These are phyloP conservation scores for Middelhovenomyces tepae DNA, from an alignment of 805 yeast species.

Conservation along the genomic window DNA sequence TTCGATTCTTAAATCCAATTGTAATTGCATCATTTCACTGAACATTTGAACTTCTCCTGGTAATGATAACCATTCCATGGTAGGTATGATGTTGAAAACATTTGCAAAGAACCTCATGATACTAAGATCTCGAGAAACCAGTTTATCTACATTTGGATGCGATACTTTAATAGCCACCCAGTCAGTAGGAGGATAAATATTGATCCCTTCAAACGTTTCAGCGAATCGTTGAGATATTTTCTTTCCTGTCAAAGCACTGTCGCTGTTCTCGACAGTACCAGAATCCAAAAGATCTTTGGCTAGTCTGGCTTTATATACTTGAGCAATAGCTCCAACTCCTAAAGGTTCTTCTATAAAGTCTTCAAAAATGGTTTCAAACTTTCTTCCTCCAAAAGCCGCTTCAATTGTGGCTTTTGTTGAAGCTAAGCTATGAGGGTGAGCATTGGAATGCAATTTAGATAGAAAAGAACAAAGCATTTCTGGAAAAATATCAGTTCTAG, in stretches of 20 bases:
- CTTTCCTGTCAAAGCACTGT: constrained; percentile 4
- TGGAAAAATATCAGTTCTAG: constrained; percentile 89
- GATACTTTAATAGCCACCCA: constrained; percentile 85
- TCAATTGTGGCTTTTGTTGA: constrained; percentile 52
- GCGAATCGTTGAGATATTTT: not conserved
- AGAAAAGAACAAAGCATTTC: constrained; percentile 67
- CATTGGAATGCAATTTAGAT: constrained; percentile 72
- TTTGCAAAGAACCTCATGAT: constrained; percentile 79
- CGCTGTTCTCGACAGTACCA: constrained; percentile 3
- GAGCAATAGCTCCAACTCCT: constrained; percentile 99
- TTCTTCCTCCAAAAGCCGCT: constrained; percentile 46
- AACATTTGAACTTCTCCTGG: constrained; percentile 94
- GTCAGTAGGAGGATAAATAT: constrained; percentile 20
- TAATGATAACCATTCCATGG: constrained; percentile 95
- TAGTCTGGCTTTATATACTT: constrained; percentile 73
- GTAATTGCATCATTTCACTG: constrained; percentile 74
- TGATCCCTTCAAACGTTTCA: not conserved
- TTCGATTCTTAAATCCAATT: constrained; percentile 83
- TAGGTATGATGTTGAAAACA: constrained; percentile 64
- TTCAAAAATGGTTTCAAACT: constrained; percentile 70
- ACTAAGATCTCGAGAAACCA: constrained; percentile 68
- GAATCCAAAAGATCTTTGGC: constrained; percentile 5
- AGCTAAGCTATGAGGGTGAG: constrained; percentile 57
- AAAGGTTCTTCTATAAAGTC: constrained; percentile 67
- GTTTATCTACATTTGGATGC: constrained; percentile 74